Evolutionary conservation across 805 yeast species (phyloP), one percentile per base, ranked within the genome.

Genomic region (Barnettozyma botsteinii): DNA sequence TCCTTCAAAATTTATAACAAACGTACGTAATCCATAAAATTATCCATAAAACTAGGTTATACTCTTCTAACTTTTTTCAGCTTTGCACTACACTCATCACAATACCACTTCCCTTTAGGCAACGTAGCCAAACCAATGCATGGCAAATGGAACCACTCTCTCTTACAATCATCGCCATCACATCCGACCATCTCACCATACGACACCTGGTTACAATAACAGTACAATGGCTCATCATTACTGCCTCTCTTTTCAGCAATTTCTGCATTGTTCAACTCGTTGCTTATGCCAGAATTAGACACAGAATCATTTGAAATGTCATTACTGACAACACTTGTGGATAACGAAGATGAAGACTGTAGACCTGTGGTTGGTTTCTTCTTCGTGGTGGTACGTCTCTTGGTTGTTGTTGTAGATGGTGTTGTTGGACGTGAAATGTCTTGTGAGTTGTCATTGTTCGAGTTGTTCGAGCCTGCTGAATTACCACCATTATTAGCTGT

Each of bases 101-200:
- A 83, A 51, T 75, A 81, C 91, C 91, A 83, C 53, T 81, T 81
- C 11, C 88, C 88, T 65, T 81, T 84, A 2, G 97, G 98, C 5
- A 91, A 75, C 36, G 87, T 80, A 37, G 81, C 77, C 52, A 88
- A 72, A 1, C 96, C 96, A 31, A 86, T 84, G 62, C 98, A 89
- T 14, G 94, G 94, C 50, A 91, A 67, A 66, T 89, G 98, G 65
- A 89, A 89, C 98, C 98, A 89, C 61, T 89, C 98, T 40, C 87
- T 70, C 58, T 80, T 80, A 66, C 98, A 91, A 43, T 81, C 78
- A 26, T 85, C 89, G 11, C 96, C 97, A 56, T 93, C 98, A 65
- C 98, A 93, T 2, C 95, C 98, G 45, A 93, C 97, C 98, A 93
- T 93, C 56, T 93, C 98, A 15, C 98, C 98, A 58, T 85, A 93